phyloP scores from a whole-genome alignment of 1,284 basidiomycete genomes.

The Pseudozyma thailandica region DNA sequence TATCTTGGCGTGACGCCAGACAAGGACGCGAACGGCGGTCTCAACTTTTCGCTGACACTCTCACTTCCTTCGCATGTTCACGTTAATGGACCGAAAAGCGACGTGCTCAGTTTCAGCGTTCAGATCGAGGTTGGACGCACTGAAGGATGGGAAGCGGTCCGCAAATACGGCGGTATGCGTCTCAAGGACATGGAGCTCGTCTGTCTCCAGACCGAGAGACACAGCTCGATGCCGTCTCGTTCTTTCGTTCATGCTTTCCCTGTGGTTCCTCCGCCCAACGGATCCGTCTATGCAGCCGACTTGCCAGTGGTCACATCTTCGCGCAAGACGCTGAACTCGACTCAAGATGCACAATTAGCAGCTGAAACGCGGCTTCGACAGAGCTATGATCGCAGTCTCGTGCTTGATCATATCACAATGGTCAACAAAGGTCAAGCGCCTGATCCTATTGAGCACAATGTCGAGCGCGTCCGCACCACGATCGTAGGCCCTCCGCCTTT shows the following conservation, averaged over 20 bases:
- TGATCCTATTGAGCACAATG: conserved; percentile 54
- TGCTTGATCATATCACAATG: conserved; percentile 54
- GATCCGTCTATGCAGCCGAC: conserved; percentile 41
- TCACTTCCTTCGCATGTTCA: conserved; percentile 65
- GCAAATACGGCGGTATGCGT: conserved; percentile 58
- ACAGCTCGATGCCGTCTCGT: conserved; percentile 63
- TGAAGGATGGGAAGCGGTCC: conserved; percentile 52
- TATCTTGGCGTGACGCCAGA: conserved; percentile 51
- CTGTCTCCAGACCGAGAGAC: conserved; percentile 64
- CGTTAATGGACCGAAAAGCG: conserved; percentile 51
- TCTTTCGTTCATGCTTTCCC: conserved; percentile 64
- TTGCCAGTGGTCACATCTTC: conserved; percentile 44
- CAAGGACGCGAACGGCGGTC: conserved; percentile 36
- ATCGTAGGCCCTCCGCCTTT: conserved; percentile 62
- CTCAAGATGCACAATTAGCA: conserved; percentile 1
- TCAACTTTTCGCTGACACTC: conserved; percentile 62
- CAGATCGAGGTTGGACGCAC: conserved; percentile 64
- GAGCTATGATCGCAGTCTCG: conserved; percentile 58
- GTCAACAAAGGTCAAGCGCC: conserved; percentile 55
- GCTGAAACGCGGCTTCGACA: conserved; percentile 39
- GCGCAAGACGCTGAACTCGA: background rate
- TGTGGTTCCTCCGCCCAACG: conserved; percentile 46
- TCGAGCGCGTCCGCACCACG: conserved; percentile 60
- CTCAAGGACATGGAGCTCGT: conserved; percentile 67
- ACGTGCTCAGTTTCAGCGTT: conserved; percentile 65